These are phyloP conservation scores for Globisporangium middletonii DNA, from an alignment of 352 stramenopile species.

Conservation along the genomic window DNA sequence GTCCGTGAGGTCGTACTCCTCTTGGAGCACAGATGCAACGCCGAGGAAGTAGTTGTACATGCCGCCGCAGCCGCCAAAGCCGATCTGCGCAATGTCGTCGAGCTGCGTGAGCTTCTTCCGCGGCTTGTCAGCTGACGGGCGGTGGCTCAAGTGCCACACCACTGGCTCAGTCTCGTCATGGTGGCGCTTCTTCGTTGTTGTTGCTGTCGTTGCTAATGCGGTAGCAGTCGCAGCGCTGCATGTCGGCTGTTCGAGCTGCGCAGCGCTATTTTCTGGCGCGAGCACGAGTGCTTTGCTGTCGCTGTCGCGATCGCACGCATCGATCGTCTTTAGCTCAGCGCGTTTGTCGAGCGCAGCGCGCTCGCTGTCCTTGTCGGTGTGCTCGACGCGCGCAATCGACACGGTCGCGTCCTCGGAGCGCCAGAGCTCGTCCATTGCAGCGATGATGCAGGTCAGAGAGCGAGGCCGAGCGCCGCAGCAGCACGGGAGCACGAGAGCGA, in stretches of 20 bases:
- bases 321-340: background rate
- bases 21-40: slow-evolving; percentile 66
- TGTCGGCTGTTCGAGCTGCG: background rate
- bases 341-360: too few relatives aligned
- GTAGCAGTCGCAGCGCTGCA: too few relatives aligned
- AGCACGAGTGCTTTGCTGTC: background rate
- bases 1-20: slow-evolving; percentile 65
- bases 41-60: slow-evolving; percentile 88
- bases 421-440: slow-evolving; percentile 30
- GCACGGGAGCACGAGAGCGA: too few relatives aligned
- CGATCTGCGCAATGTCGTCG: slow-evolving; percentile 60
- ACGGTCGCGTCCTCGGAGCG: slow-evolving; percentile 16
- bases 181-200: slow-evolving; percentile 8
- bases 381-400: too few relatives aligned
- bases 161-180: slow-evolving; percentile 12
- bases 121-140: slow-evolving; percentile 10
- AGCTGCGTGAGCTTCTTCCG: slow-evolving; percentile 52
- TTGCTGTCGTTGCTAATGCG: background rate
- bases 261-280: background rate
- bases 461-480: too few relatives aligned
- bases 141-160: slow-evolving; percentile 28
- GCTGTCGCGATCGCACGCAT: background rate
- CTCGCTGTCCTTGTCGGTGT: too few relatives aligned
- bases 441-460: slow-evolving; percentile 1
- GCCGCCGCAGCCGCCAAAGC: slow-evolving; percentile 73